These are phyloP conservation scores for Choiromyces venosus DNA, from an alignment of 495 filamentous ascomycete species.

Conservation along the genomic window DNA sequence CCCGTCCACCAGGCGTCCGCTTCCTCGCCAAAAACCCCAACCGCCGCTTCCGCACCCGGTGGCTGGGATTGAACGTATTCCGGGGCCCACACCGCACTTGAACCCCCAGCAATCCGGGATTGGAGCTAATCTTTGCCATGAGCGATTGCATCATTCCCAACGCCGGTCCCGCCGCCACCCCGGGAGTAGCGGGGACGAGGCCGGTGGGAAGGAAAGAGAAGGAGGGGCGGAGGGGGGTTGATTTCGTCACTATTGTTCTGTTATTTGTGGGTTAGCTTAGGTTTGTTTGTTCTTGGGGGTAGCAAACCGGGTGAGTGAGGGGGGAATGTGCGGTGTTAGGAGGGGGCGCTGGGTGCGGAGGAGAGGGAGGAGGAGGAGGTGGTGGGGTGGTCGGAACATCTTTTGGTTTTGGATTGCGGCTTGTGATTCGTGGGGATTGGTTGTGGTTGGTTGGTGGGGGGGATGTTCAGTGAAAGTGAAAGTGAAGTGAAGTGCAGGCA, in stretches of 20 bases:
- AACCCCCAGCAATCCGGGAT: slow-evolving; percentile 46
- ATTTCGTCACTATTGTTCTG: neutral
- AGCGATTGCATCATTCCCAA: slow-evolving; percentile 47
- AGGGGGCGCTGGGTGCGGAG: too few species aligned
- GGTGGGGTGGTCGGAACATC: too few species aligned
- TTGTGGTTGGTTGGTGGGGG: too few species aligned
- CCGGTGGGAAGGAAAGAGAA: slow-evolving; percentile 39
- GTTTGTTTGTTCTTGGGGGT: too few species aligned
- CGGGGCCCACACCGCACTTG: slow-evolving; percentile 55
- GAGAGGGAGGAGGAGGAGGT: too few species aligned
- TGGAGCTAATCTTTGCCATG: slow-evolving; percentile 51
- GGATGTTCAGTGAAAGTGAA: too few species aligned
- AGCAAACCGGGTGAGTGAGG: neutral
- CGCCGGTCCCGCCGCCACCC: slow-evolving; percentile 9
- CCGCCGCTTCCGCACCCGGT: slow-evolving; percentile 64
- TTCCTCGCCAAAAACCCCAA: slow-evolving; percentile 62
- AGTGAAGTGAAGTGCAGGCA: too few species aligned
- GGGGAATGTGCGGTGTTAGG: too few species aligned
- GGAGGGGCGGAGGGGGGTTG: slow-evolving; percentile 42
- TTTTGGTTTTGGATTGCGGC: too few species aligned
- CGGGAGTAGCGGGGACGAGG: slow-evolving; percentile 38
- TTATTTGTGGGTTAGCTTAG: neutral
- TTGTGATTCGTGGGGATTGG: too few species aligned
- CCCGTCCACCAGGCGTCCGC: slow-evolving; percentile 53
- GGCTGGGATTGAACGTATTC: slow-evolving; percentile 61